Evolutionary conservation across 129 eudicot genomes (phyloP).

Genomic region (Gnaphalium uliginosum): DNA sequence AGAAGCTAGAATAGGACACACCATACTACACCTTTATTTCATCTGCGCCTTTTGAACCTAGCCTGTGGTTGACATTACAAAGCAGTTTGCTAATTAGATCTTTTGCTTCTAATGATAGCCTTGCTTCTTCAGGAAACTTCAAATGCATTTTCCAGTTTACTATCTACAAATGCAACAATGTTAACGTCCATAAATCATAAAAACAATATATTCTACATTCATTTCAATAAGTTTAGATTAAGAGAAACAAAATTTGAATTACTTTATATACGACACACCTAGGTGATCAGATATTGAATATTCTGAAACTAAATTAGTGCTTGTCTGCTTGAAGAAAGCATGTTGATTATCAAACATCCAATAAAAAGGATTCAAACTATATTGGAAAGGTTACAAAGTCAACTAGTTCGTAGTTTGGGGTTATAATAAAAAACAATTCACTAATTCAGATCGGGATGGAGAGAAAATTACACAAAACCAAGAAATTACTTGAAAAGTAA

Average conservation of each 20-base stretch:
- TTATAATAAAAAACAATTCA: too few relatives aligned
- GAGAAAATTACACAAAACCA: too few relatives aligned
- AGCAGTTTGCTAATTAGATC: slow-evolving; percentile 85
- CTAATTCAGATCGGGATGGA: too few relatives aligned
- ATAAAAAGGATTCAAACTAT: slow-evolving; percentile 1
- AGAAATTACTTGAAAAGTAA: too few relatives aligned
- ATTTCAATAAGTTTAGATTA: neutral
- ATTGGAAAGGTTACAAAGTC: neutral
- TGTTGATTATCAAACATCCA: neutral
- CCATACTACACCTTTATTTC: slow-evolving; percentile 97
- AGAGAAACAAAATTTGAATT: too few relatives aligned
- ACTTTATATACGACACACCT: too few relatives aligned
- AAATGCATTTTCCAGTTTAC: slow-evolving; percentile 95
- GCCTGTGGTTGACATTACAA: slow-evolving; percentile 84
- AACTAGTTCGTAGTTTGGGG: too few relatives aligned
- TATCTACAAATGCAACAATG: slow-evolving; percentile 46
- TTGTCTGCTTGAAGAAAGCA: too few relatives aligned
- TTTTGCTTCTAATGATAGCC: slow-evolving; percentile 75
- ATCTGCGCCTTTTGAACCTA: slow-evolving; percentile 90
- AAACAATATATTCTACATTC: neutral
- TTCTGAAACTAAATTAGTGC: too few relatives aligned
- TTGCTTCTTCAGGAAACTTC: slow-evolving; percentile 96
- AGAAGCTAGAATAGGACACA: slow-evolving; percentile 53
- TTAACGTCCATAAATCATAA: neutral
- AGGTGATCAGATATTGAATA: too few relatives aligned